phyloP scores from a whole-genome alignment of 2,329 filamentous ascomycete species.

The Periconia sp. region DNA sequence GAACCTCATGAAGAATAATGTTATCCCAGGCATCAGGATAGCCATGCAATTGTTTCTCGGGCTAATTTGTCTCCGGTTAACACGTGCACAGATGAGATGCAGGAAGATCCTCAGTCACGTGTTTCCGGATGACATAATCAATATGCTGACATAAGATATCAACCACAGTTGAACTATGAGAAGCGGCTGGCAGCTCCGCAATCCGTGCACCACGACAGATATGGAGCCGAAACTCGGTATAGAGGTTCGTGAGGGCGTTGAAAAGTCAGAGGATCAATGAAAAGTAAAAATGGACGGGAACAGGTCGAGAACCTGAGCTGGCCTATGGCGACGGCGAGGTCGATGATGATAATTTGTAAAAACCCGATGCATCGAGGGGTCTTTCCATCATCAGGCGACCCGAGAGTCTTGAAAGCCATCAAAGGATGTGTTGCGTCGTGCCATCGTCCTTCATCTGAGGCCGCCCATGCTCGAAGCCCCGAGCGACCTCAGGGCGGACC shows the following conservation, averaged over 20 bases:
- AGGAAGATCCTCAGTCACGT: too few relatives aligned
- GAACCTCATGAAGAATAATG: too few relatives aligned
- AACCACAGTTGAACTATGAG: constrained; percentile 3
- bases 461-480: constrained; percentile 16
- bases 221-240: constrained; percentile 1
- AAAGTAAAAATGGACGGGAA: not conserved
- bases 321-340: constrained; percentile 9
- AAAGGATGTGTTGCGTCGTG: constrained; percentile 8
- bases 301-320: not conserved
- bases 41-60: too few relatives aligned
- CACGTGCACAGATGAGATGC: too few relatives aligned
- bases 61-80: too few relatives aligned
- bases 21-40: too few relatives aligned
- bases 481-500: constrained; percentile 10
- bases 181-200: not conserved
- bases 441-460: constrained; percentile 15
- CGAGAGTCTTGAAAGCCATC: not conserved
- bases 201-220: constrained; percentile 5
- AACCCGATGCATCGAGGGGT: constrained; percentile 21
- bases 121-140: too few relatives aligned
- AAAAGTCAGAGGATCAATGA: not conserved
- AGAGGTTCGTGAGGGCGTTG: not conserved
- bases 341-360: constrained; percentile 3
- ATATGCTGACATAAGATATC: too few relatives aligned
- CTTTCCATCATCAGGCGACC: not conserved